Evolutionary conservation across 2,329 filamentous ascomycete genomes (phyloP).

Genomic region (Exophiala xenobiotica): DNA sequence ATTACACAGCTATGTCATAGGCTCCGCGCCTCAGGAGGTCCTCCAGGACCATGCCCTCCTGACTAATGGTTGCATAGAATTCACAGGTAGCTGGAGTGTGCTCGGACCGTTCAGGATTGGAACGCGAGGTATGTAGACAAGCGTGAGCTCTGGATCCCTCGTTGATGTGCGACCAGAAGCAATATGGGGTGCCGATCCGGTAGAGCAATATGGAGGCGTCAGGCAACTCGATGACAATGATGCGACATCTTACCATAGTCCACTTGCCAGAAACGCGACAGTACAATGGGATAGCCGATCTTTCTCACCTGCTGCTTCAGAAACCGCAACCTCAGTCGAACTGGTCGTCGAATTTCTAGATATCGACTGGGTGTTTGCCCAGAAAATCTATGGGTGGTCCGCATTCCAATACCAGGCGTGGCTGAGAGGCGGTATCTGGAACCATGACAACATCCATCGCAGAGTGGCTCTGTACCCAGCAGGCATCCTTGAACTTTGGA

Average conservation of each 20-base stretch:
- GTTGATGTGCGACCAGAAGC: slow-evolving; percentile 45
- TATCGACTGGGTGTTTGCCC: slow-evolving; percentile 55
- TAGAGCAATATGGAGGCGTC: slow-evolving; percentile 56
- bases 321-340: slow-evolving; percentile 37
- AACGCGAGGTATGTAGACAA: slow-evolving; percentile 50
- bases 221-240: slow-evolving; percentile 45
- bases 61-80: slow-evolving; percentile 14
- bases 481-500: slow-evolving; percentile 53
- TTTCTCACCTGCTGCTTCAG: slow-evolving; percentile 32
- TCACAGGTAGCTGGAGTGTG: slow-evolving; percentile 48
- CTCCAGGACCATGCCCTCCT: neutral
- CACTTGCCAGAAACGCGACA: slow-evolving; percentile 51
- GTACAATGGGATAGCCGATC: slow-evolving; percentile 49
- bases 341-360: slow-evolving; percentile 50
- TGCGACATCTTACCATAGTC: slow-evolving; percentile 48
- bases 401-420: slow-evolving; percentile 60
- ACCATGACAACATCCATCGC: slow-evolving; percentile 18
- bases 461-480: slow-evolving; percentile 48
- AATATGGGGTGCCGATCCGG: slow-evolving; percentile 59
- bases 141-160: neutral
- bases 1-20: neutral
- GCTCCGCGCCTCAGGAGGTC: slow-evolving; percentile 4
- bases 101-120: slow-evolving; percentile 60
- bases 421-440: slow-evolving; percentile 46
- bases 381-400: slow-evolving; percentile 58